These are phyloP conservation scores for Wallacemonas collosoma DNA, from an alignment of 208 protist species.

Conservation along the genomic window DNA sequence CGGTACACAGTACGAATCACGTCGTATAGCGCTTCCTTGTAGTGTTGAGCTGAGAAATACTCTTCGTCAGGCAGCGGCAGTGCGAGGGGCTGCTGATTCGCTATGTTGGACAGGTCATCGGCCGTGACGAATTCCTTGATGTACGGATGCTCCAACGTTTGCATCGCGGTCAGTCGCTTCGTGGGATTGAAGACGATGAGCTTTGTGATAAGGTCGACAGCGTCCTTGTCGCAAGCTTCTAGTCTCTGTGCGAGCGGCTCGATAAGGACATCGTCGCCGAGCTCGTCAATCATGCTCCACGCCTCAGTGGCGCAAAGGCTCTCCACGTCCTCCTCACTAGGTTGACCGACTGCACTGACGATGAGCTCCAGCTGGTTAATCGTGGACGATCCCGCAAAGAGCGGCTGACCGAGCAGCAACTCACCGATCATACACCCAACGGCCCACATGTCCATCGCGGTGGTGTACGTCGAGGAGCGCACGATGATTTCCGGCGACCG, in stretches of 20 bases:
- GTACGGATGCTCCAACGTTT: constrained; percentile 91
- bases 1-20: constrained; percentile 49
- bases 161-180: constrained; percentile 75
- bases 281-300: constrained; percentile 80
- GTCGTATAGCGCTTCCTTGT: constrained; percentile 70
- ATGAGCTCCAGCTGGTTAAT: constrained; percentile 97
- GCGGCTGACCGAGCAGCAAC: constrained; percentile 91
- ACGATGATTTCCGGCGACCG: constrained; percentile 98
- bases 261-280: constrained; percentile 46
- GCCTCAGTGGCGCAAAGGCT: constrained; percentile 90
- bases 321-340: constrained; percentile 87
- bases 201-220: constrained; percentile 82
- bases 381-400: constrained; percentile 95
- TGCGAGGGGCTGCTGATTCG: constrained; percentile 35
- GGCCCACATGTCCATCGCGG: constrained; percentile 99
- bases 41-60: constrained; percentile 64
- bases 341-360: constrained; percentile 87
- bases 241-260: constrained; percentile 72
- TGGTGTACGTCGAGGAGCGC: constrained; percentile 94
- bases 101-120: constrained; percentile 52
- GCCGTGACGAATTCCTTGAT: constrained; percentile 65
- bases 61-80: constrained; percentile 73
- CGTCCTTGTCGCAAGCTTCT: constrained; percentile 67
- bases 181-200: constrained; percentile 91
- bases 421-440: constrained; percentile 98